Evolutionary conservation across 768 basidiomycete genomes (phyloP).

Genomic region (Phaeolepiota aurea): DNA sequence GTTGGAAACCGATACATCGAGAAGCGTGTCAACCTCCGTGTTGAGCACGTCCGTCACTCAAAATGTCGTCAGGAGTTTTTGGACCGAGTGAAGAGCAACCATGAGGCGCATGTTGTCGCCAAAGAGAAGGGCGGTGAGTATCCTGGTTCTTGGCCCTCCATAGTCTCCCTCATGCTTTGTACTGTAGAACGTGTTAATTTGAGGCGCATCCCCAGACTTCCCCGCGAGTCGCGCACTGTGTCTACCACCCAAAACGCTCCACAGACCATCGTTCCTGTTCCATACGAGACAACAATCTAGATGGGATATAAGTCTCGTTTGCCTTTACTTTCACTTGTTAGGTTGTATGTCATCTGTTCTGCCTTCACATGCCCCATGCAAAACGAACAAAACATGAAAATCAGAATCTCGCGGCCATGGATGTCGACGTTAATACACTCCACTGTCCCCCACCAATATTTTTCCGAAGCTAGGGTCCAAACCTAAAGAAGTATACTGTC

Average conservation of each 20-base stretch:
- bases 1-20: constrained; percentile 99
- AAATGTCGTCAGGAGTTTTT: constrained; percentile 97
- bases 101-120: constrained; percentile 72
- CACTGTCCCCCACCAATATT: too few relatives aligned
- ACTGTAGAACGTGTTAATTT: constrained; percentile 67
- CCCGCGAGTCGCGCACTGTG: constrained; percentile 74
- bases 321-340: constrained; percentile 11
- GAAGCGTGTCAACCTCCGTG: constrained; percentile 97
- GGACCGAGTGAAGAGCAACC: constrained; percentile 91
- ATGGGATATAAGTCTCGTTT: constrained; percentile 13
- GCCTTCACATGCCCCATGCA: constrained; percentile 18
- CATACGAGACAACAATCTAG: constrained; percentile 97
- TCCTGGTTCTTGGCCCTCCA: background rate
- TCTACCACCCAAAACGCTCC: constrained; percentile 69
- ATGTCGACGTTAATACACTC: too few relatives aligned
- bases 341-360: constrained; percentile 16
- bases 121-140: constrained; percentile 85
- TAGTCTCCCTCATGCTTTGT: constrained; percentile 2
- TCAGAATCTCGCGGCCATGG: too few relatives aligned
- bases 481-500: too few relatives aligned
- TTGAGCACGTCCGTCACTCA: constrained; percentile 95
- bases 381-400: constrained; percentile 17
- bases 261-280: constrained; percentile 87
- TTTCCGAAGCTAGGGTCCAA: too few relatives aligned
- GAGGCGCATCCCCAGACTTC: constrained; percentile 79